Evolutionary conservation across 768 basidiomycete genomes (phyloP), one percentile per base, ranked within the genome.

Genomic region (Leccinellum albellum): DNA sequence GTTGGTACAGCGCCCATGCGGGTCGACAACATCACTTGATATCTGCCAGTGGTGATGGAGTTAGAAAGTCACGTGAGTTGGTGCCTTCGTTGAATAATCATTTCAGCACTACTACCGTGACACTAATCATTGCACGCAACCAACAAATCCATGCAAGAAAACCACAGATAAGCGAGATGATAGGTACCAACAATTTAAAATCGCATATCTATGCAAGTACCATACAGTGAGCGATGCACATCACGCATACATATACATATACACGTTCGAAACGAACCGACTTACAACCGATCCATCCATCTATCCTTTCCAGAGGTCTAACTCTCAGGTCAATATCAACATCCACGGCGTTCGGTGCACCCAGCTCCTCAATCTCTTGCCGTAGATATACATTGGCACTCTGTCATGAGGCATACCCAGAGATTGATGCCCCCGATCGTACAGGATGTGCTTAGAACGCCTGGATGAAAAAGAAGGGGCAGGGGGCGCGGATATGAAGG

Each of bases 1-100:
- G n/a, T n/a, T n/a, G 82, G 79, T 14, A 82, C 64, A 28, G 68
- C 46, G 13, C 47, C 63, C 17, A 54, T 69, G 7, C 84, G 78
- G 14, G 70, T 77, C 8, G 84, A 86, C 49, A 78, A 70, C 1
- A 78, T 29, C 28, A 29, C 28, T n/a, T n/a, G n/a, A n/a, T n/a
- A n/a, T n/a, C n/a, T n/a, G n/a, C n/a, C n/a, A n/a, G n/a, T n/a
- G n/a, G n/a, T n/a, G n/a, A n/a, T n/a, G n/a, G n/a, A n/a, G n/a
- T n/a, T n/a, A n/a, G n/a, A n/a, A n/a, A n/a, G n/a, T n/a, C n/a
- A n/a, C n/a, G n/a, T n/a, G n/a, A n/a, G n/a, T n/a, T n/a, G n/a
- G n/a, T n/a, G n/a, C n/a, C n/a, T n/a, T n/a, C n/a, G n/a, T n/a
- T n/a, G n/a, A n/a, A n/a, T n/a, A n/a, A n/a, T n/a, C n/a, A n/a